A percentile compares a stretch with the other conserved stretches of the same genome.
Conservation (phyloP, 2,329 filamentous ascomycete genomes). For the Tolypocladium cylindrosporum region DNA sequence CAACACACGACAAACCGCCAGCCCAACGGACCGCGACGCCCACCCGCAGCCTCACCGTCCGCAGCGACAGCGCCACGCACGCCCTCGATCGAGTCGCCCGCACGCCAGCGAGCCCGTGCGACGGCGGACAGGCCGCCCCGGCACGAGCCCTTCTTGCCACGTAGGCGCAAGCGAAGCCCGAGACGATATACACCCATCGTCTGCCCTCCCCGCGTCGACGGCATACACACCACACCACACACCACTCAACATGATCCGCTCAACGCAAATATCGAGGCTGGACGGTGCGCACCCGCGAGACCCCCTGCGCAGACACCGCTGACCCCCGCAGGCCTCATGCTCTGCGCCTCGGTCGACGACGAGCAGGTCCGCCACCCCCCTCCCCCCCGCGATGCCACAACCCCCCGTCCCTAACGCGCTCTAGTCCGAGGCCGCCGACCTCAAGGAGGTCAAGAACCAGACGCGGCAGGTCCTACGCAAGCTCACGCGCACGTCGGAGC, state of each 20-base stretch:
- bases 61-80: not conserved
- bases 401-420: not conserved
- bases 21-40: not conserved
- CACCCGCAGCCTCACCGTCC: not conserved
- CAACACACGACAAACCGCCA: not conserved
- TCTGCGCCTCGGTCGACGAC: constrained; percentile 91
- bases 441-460: constrained; percentile 82
- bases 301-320: constrained; percentile 2
- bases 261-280: constrained; percentile 87
- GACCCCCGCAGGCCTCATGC: constrained; percentile 64
- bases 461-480: constrained; percentile 84
- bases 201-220: not conserved
- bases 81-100: not conserved
- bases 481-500: constrained; percentile 78
- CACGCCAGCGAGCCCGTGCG: not conserved
- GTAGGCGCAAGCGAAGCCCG: constrained; percentile 9
- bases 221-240: not conserved
- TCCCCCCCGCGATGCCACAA: not conserved
- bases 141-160: constrained; percentile 9
- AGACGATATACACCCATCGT: constrained; percentile 2
- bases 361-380: constrained; percentile 47
- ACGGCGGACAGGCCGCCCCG: not conserved
- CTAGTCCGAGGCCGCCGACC: constrained; percentile 56
- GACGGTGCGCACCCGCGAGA: constrained; percentile 52
- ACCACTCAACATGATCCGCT: constrained; percentile 60